Percentiles rank a stretch among this genome's conserved stretches.
phyloP scores from a whole-genome alignment of 2,329 filamentous ascomycete species.

The Cytospora chrysosperma region DNA sequence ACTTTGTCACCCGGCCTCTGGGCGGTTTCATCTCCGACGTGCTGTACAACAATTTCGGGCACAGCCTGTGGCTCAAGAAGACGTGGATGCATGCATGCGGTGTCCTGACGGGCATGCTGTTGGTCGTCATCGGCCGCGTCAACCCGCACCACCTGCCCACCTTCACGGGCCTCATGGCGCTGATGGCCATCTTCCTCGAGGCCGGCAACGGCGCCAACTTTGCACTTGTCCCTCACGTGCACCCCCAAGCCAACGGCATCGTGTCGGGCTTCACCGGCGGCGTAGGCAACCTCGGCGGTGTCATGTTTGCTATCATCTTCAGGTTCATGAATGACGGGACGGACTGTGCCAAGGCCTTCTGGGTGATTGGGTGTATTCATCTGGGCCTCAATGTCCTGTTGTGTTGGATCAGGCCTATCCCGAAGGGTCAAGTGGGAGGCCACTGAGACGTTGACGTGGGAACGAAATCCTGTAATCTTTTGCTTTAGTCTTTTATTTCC shows the following conservation, averaged over 20 bases:
- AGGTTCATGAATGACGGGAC: conserved; percentile 64
- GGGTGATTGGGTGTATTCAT: conserved; percentile 78
- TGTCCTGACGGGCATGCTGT: conserved; percentile 56
- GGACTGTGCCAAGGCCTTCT: conserved; percentile 69
- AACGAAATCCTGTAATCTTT: neutral
- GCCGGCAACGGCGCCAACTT: conserved; percentile 86
- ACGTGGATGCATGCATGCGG: conserved; percentile 65
- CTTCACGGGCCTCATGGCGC: conserved; percentile 74
- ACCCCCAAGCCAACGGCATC: conserved; percentile 75
- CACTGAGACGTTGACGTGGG: conserved; percentile 31
- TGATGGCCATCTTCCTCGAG: conserved; percentile 80
- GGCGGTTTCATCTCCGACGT: conserved; percentile 59
- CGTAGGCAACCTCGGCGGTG: conserved; percentile 78
- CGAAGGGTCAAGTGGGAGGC: conserved; percentile 52
- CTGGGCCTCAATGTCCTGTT: conserved; percentile 68
- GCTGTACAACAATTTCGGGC: conserved; percentile 42
- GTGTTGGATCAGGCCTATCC: conserved; percentile 53
- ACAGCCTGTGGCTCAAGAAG: conserved; percentile 45
- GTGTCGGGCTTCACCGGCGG: conserved; percentile 79
- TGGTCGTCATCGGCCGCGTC: conserved; percentile 62
- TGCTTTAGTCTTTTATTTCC: neutral
- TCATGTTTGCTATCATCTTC: conserved; percentile 82
- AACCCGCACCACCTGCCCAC: conserved; percentile 61
- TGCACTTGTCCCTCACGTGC: conserved; percentile 81
- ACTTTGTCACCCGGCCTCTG: conserved; percentile 64